Evolutionary conservation across 345 rosid genomes (phyloP).

Genomic region (Eucalyptus pauciflora): DNA sequence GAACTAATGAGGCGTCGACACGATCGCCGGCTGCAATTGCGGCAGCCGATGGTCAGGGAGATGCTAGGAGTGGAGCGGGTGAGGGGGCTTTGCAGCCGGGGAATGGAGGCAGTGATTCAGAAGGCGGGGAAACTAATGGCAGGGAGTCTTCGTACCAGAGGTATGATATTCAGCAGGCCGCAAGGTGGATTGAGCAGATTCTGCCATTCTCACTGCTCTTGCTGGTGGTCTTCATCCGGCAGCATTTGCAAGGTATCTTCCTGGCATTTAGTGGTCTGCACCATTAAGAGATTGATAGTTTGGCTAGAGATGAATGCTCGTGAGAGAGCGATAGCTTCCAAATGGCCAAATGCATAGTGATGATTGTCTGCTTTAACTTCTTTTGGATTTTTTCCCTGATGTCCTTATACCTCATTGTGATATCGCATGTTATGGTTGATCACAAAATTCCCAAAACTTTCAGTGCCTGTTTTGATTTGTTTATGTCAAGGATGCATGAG

Average conservation of each 20-base stretch:
- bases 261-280: not conserved
- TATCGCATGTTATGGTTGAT: not conserved
- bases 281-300: not conserved
- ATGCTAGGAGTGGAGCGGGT: slow-evolving; percentile 30
- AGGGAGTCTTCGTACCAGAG: slow-evolving; percentile 94
- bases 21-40: slow-evolving; percentile 1
- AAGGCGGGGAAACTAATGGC: slow-evolving; percentile 36
- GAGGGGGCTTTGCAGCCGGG: slow-evolving; percentile 38
- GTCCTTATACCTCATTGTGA: not conserved
- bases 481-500: not conserved
- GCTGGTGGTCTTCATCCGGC: slow-evolving; percentile 94
- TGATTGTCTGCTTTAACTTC: not conserved
- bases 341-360: not conserved
- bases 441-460: not conserved
- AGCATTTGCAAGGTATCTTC: slow-evolving; percentile 87
- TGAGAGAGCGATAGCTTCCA: not conserved
- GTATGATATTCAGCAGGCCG: slow-evolving; percentile 99
- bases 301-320: not conserved
- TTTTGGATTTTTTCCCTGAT: not conserved
- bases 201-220: slow-evolving; percentile 97
- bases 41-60: slow-evolving; percentile 27
- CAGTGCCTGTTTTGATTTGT: not conserved
- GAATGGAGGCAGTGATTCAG: slow-evolving; percentile 31
- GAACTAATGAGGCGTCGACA: slow-evolving; percentile 20
- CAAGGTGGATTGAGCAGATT: slow-evolving; percentile 97